Base-by-base conservation (phyloP, 1,284 basidiomycete genomes). In the Leccinum fallax region DNA sequence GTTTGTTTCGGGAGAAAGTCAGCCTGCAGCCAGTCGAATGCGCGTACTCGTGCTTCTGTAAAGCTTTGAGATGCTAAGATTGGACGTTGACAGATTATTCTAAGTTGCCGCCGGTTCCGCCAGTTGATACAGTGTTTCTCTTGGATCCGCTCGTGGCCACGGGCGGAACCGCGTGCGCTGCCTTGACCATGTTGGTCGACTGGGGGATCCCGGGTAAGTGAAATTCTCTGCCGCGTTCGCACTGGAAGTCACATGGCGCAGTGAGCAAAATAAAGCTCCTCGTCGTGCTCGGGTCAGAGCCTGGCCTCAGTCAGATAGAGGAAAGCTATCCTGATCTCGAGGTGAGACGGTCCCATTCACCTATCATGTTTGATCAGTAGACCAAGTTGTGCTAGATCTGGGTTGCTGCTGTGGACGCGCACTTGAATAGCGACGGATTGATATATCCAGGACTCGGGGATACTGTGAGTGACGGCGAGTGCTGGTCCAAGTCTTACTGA, bases 91-190 rank as follows among this genome's bases (percentile, higher is more conserved):
- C 63, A 91, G 95, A 97, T 77, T 96, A 96, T 77, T 95, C 94
- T 63, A 97, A 97, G 79, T 84, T 98, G 11, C 96, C 95, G 7
- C 78, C 85, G 32, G 78, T 80, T 16, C 88, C 91, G 1, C 88
- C 90, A 0, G 86, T 95, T 6, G 95, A 97, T 71, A 78, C 86
- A 53, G 90, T 95, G 30, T 93, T 89, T 77, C 79, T 98, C 43
- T 83, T 98, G 48, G 96, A 98, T 69, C 93, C 96, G 4, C 79
- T 98, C 49, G 90, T 98, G 69, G 96, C 96, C 0, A 98, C 96
- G 0, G 96, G 95, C 63, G 93, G 93, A n/a, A 97, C 96, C 3
- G 94, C 92, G 5, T 84, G 87, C 63, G 94, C 95, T 15, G 95
- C 95, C 2, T 74, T 97, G 61, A 74, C 83, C 57, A 96, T 95